phyloP scores from a whole-genome alignment of 1,284 basidiomycete species.

The Golubevia sp. region DNA sequence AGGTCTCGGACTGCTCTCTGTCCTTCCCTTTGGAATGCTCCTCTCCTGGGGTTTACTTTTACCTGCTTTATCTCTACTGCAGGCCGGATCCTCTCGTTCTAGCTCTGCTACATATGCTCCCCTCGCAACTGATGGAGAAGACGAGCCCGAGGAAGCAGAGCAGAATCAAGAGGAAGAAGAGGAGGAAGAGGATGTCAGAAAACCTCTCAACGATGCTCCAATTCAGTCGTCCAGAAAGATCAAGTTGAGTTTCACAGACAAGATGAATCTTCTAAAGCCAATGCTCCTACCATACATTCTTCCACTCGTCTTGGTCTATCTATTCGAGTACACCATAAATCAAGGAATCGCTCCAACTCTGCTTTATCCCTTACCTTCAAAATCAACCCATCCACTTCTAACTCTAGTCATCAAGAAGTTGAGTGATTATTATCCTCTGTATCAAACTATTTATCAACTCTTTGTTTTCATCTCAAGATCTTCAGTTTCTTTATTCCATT shows the following conservation, averaged over 20 bases:
- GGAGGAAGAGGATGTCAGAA: neutral
- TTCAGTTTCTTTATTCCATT: conserved; percentile 77
- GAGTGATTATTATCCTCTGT: conserved; percentile 90
- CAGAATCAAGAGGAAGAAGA: neutral
- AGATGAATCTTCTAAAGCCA: conserved; percentile 44
- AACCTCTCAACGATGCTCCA: neutral
- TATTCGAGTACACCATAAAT: conserved; percentile 60
- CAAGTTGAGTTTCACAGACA: conserved; percentile 34
- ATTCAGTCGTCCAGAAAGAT: conserved; percentile 1
- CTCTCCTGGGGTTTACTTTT: neutral
- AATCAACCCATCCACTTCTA: conserved; percentile 69
- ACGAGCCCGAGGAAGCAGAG: conserved; percentile 2
- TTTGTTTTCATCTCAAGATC: conserved; percentile 96
- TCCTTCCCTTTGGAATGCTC: conserved; percentile 43
- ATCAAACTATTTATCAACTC: conserved; percentile 77
- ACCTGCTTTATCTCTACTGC: conserved; percentile 30
- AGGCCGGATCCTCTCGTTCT: conserved; percentile 19
- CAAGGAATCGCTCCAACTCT: conserved; percentile 75
- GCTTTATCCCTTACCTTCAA: conserved; percentile 80
- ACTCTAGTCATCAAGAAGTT: conserved; percentile 79
- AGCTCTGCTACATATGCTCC: conserved; percentile 7
- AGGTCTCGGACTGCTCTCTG: conserved; percentile 70
- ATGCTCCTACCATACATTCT: conserved; percentile 52
- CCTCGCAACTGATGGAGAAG: conserved; percentile 5
- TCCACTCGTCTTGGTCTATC: conserved; percentile 53